These are phyloP conservation scores for Diaporthe humulicola DNA, from an alignment of 2,329 filamentous ascomycete species.

Conservation along the genomic window DNA sequence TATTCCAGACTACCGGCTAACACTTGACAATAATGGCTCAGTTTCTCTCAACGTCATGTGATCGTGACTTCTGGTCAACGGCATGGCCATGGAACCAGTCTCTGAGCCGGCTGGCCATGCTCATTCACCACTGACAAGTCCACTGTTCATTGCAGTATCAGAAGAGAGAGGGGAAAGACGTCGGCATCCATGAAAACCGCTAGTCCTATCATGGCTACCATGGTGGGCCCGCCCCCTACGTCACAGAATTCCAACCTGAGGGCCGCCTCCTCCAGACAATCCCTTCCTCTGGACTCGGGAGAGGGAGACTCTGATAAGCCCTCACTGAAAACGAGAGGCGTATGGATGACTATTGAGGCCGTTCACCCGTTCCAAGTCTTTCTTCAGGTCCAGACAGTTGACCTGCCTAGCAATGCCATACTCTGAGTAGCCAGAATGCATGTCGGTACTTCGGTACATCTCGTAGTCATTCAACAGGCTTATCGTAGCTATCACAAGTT, in stretches of 20 bases:
- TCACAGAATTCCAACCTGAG: slow-evolving; percentile 10
- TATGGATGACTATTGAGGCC: not conserved
- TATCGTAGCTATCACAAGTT: not conserved
- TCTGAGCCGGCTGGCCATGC: not conserved
- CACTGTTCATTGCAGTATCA: not conserved
- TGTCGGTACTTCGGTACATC: not conserved
- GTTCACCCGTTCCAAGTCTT: not conserved
- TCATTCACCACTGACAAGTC: not conserved
- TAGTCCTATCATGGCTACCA: not conserved
- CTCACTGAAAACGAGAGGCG: not conserved
- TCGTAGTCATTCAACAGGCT: not conserved
- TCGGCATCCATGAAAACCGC: not conserved
- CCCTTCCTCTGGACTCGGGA: not conserved
- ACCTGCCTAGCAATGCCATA: not conserved
- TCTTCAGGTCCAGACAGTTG: not conserved
- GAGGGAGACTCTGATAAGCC: not conserved
- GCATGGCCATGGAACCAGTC: no score
- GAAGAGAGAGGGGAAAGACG: not conserved
- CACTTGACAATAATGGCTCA: not conserved
- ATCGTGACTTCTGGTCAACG: not conserved
- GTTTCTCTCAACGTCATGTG: not conserved
- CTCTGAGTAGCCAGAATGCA: not conserved
- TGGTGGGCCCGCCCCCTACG: slow-evolving; percentile 6
- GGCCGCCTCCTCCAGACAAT: not conserved
- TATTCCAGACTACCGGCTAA: slow-evolving; percentile 1